phyloP scores from a whole-genome alignment of 1,284 basidiomycete genomes.

The Termitomyces sp. region DNA sequence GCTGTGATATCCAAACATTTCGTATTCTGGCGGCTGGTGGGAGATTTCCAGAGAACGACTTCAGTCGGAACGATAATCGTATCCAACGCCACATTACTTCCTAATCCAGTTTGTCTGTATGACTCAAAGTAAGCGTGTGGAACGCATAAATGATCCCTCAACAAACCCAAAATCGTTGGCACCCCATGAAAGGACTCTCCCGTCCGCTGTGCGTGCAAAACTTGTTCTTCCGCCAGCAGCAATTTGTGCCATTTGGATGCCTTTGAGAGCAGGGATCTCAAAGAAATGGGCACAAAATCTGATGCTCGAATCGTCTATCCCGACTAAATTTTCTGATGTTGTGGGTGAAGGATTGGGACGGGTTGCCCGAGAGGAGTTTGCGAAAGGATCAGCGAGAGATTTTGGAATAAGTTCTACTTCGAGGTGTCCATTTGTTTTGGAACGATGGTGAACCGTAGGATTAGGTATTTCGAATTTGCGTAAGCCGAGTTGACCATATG shows the following conservation, averaged over 20 bases:
- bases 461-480: slow-evolving; percentile 55
- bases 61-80: slow-evolving; percentile 84
- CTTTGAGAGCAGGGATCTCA: slow-evolving; percentile 75
- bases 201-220: slow-evolving; percentile 65
- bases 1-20: slow-evolving; percentile 66
- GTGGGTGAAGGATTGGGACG: slow-evolving; percentile 27
- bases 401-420: slow-evolving; percentile 61
- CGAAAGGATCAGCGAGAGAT: slow-evolving; percentile 47
- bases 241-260: slow-evolving; percentile 63
- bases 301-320: slow-evolving; percentile 47
- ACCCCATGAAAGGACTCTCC: slow-evolving; percentile 85
- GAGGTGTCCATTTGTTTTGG: slow-evolving; percentile 28
- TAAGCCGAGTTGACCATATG: slow-evolving; percentile 81
- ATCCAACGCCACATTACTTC: slow-evolving; percentile 62
- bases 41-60: slow-evolving; percentile 64
- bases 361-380: slow-evolving; percentile 36
- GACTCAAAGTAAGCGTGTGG: not conserved
- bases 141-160: slow-evolving; percentile 5
- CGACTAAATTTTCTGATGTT: slow-evolving; percentile 29
- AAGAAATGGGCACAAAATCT: slow-evolving; percentile 72
- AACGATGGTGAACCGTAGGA: slow-evolving; percentile 22
- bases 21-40: slow-evolving; percentile 49
- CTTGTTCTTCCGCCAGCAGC: slow-evolving; percentile 73
- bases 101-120: slow-evolving; percentile 77
- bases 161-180: slow-evolving; percentile 78